Evolutionary conservation across 2,329 filamentous ascomycete species (phyloP), one percentile per base, ranked within the genome.

Genomic region (Talaromyces sp.): DNA sequence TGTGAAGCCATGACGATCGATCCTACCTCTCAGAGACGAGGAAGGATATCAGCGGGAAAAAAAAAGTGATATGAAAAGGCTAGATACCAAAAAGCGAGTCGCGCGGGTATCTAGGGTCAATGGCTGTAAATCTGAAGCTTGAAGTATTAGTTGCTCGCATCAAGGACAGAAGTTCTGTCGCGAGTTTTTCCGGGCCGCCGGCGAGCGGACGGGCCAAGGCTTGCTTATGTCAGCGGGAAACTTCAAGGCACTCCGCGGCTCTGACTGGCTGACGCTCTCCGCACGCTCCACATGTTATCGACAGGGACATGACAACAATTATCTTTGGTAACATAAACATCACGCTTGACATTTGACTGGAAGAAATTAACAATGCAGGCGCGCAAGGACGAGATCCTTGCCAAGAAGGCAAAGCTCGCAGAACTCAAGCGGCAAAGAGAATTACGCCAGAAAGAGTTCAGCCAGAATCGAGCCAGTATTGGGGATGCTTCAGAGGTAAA

Each of bases 351-450:
- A 11, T n/a, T 33, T 5, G 14, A 31, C 27, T 31, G 14, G 3
- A 8, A 54, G 47, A 13, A 41, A 16, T 35, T 48, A 54, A 3
- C 13, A 60, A 57, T 77, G 81, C 89, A 88, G 77, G 82, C 93
- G 84, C 90, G 93, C 73, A 90, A 92, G 82, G 93, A 97, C 83
- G 95, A 99, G 83, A 97, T 99, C 71, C 83, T 95, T 72, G 93
- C 93, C 71, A 99, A 99, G 82, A 94, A 92, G 83, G 94, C 93
- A 68, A 97, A 95, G 84, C 92, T 99, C 73, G 93, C 92, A 59
- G 95, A 98, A 84, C 86, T 99, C 70, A 97, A 97, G 82, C 88
- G 91, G 68, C 93, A 97, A 81, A 87, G 95, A 72, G 93, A 96
- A 77, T 82, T 94, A 71, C 87, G 93, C 66, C 87, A 91, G 69